These are phyloP conservation scores for Annulohypoxylon bovei DNA, from an alignment of 495 filamentous ascomycete species.

Conservation along the genomic window DNA sequence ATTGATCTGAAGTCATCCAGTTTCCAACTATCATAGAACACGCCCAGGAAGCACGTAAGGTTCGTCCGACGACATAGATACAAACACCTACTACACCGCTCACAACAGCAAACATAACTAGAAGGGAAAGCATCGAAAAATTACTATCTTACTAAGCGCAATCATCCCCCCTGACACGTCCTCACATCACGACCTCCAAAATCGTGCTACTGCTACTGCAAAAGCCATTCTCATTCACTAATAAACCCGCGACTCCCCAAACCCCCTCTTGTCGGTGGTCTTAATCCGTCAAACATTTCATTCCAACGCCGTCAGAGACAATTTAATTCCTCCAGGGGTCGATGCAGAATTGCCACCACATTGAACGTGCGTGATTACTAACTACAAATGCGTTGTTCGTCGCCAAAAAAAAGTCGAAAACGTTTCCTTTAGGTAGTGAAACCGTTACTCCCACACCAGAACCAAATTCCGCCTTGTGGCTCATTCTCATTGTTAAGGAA, in stretches of 20 bases:
- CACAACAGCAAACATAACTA: neutral
- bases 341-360: constrained; percentile 3
- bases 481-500: constrained; percentile 36
- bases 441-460: constrained; percentile 28
- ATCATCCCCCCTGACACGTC: neutral
- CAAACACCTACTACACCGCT: neutral
- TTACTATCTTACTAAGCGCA: constrained; percentile 40
- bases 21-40: no score
- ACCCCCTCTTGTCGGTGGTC: neutral
- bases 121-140: constrained; percentile 19
- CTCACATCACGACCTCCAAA: neutral
- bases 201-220: constrained; percentile 32
- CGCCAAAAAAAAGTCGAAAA: constrained; percentile 29
- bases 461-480: constrained; percentile 25
- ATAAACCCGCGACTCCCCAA: constrained; percentile 5
- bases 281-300: constrained; percentile 7
- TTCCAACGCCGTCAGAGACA: constrained; percentile 18
- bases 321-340: constrained; percentile 6
- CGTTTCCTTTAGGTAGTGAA: constrained; percentile 19
- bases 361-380: neutral
- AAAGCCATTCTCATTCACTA: constrained; percentile 40
- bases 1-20: no score
- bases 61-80: no score
- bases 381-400: constrained; percentile 7
- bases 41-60: no score